Base-by-base conservation (phyloP, 805 yeast genomes). In the Nakazawaea anatomiae region DNA sequence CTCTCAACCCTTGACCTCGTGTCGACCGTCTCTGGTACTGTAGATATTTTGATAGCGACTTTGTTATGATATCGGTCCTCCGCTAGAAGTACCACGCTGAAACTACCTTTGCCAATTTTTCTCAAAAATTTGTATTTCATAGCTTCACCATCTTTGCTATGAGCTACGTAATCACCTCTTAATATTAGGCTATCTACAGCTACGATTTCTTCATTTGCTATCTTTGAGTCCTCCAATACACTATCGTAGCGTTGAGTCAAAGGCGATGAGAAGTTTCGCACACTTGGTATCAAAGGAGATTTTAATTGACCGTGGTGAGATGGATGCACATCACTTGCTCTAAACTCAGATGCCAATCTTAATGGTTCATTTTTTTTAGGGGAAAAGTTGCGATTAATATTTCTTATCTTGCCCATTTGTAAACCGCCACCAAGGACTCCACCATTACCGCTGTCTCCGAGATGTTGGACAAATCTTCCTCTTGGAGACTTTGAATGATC, bases 41-140 rank as follows among this genome's bases (percentile, higher is more conserved):
- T 53, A 12, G 78, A 69, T 14, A 87, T 77, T 63, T 92, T 92
- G 38, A 92, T 76, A 0, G 97, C 97, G 4, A 83, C 84, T 29
- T 61, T 50, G 3, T 46, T n/a, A 12, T 58, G 51, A 4, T 53
- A 48, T 18, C 55, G 32, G 1, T 63, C 44, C 2, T 67, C 58
- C 39, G 64, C 64, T 12, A 78, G 59, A 14, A 78, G 73, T 9
- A 87, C 94, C 6, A 73, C 74, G 62, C 89, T 83, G 63, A 86
- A 87, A 31, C 82, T 77, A 0, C 95, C 95, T 25, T 70, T 58
- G 1, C 95, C 95, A 4, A 87, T 70, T 42, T 75, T 70, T 43
- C 63, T 66, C 0, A 67, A 48, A 49, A 67, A 67, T 29, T 57
- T 58, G 77, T 78, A 74, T 28, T 52, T 46, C 28, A 58, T 28